Conservation (phyloP, 169 alveolate genomes). For the Perkinsus chesapeaki region DNA sequence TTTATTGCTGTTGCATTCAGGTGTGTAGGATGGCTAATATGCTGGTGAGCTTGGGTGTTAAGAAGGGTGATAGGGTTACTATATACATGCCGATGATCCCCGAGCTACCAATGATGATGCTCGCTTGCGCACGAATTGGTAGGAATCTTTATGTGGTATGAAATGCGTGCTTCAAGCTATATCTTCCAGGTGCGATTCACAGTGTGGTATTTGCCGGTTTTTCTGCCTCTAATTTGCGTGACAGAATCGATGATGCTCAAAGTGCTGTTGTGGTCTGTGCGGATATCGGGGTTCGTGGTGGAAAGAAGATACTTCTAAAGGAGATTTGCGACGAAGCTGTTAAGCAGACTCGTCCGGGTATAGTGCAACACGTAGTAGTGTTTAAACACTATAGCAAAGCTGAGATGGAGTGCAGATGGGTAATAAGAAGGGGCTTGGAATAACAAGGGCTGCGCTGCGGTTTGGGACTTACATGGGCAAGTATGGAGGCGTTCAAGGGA, state of each 20-base stretch:
- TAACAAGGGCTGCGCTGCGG: too few relatives aligned
- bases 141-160: background rate
- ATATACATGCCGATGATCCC: conserved; percentile 95
- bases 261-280: conserved; percentile 70
- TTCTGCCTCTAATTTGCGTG: conserved; percentile 84
- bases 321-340: conserved; percentile 75
- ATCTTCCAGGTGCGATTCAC: background rate
- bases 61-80: conserved; percentile 87
- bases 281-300: conserved; percentile 79
- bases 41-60: conserved; percentile 76
- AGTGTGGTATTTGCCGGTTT: conserved; percentile 96
- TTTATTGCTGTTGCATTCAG: conserved; percentile 3
- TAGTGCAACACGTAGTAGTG: conserved; percentile 54
- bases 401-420: background rate
- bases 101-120: conserved; percentile 77
- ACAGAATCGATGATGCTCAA: conserved; percentile 78
- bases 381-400: conserved; percentile 43
- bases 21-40: conserved; percentile 81
- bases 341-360: conserved; percentile 33
- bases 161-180: background rate
- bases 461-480: too few relatives aligned
- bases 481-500: too few relatives aligned
- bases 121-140: conserved; percentile 90
- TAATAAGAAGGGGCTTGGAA: background rate
- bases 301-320: conserved; percentile 64